Base-by-base conservation (phyloP, 2,329 filamentous ascomycete genomes). In the Trichoderma afroharzianum region DNA sequence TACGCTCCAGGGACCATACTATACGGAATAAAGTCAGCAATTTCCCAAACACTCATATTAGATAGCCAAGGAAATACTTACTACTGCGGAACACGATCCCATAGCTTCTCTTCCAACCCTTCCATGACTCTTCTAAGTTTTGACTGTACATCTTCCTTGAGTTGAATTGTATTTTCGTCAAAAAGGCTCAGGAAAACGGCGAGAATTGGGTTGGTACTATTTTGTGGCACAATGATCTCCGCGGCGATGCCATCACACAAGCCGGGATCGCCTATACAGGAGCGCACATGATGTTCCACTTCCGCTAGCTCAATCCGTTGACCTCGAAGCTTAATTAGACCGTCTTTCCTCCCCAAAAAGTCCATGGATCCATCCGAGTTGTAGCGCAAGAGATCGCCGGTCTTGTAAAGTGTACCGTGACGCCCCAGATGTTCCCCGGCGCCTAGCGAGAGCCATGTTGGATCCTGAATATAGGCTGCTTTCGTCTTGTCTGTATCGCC, bases 391-490 rank as follows among this genome's bases (percentile, higher is more conserved):
- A 70, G 50, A 53, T 70, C 68, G 15, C 68, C 68, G 6, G 68
- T 70, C 59, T 70, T 70, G 43, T 70, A 70, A 24, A 70, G 67
- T 9, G 43, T 70, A 14, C 67, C 67, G 14, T 63, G 21, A 32
- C 67, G 67, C 12, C 67, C 67, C 15, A 18, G 39, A 43, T 43
- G 39, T 43, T 1, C 39, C 39, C 8, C 18, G 39, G 39, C 18
- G 12, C 67, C 67, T 47, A 18, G 57, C 61, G 7, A 26, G 15
- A 70, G 67, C 73, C 73, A 74, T 4, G 32, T 18, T 3, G 73
- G 73, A 58, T 73, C 64, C 6, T 70, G 36, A 26, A 74, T 62
- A 18, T 74, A 66, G 15, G 71, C 61, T 15, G 68, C 62, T 4
- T 33, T 50, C 5, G 68, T 68, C 57, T 71, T 73, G 4, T 55